phyloP scores from a whole-genome alignment of 2,329 filamentous ascomycete genomes.

The Penicillium rolfsii region DNA sequence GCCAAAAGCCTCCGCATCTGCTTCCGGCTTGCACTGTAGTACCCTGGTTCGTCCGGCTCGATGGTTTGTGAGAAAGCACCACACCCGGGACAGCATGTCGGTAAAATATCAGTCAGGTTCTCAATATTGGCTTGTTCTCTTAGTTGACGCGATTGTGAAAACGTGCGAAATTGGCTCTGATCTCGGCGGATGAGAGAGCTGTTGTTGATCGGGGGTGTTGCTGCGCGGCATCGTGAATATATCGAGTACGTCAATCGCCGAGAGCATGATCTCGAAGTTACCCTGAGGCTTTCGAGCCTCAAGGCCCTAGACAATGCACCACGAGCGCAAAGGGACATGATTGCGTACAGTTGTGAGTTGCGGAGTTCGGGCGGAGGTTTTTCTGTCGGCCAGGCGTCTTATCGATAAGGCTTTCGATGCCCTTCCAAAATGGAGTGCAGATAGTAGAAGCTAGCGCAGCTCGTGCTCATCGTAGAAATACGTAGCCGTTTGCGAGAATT shows the following conservation, averaged over 20 bases:
- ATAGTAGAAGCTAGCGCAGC: too few relatives aligned
- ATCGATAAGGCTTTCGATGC: conserved; percentile 25
- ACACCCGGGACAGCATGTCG: conserved; percentile 63
- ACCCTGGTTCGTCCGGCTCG: conserved; percentile 59
- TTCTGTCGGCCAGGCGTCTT: conserved; percentile 22
- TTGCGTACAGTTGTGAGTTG: conserved; percentile 15
- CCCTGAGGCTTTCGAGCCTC: conserved; percentile 12
- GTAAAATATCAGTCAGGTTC: conserved; percentile 41
- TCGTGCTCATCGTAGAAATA: too few relatives aligned
- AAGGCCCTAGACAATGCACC: conserved; percentile 28
- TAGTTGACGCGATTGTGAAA: conserved; percentile 24
- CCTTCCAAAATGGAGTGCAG: background rate
- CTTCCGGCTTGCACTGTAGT: conserved; percentile 56
- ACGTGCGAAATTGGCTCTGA: conserved; percentile 19
- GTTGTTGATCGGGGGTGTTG: background rate
- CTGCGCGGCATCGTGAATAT: background rate
- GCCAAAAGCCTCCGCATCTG: conserved; percentile 48
- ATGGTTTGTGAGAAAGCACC: conserved; percentile 63
- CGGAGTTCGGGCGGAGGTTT: conserved; percentile 26
- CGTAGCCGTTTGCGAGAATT: too few relatives aligned
- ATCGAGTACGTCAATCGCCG: background rate
- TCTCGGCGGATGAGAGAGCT: background rate
- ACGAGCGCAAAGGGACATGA: conserved; percentile 36
- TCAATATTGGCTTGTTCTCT: conserved; percentile 16
- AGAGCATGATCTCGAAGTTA: background rate